Conservation (phyloP, 331 rosid genomes). For the Dryas integrifolia region DNA sequence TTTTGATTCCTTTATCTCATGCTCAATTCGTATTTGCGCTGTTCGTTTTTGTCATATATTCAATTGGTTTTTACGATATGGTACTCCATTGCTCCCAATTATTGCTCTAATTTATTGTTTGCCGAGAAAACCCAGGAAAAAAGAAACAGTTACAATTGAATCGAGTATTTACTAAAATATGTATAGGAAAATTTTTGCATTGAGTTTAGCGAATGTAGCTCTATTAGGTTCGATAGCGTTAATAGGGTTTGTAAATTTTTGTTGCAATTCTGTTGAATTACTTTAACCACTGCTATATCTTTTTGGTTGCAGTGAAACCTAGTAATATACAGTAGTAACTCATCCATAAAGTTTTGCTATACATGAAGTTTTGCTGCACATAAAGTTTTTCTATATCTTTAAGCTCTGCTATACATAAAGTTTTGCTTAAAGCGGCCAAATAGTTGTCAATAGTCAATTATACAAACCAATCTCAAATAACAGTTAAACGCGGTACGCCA, state of each 20-base stretch:
- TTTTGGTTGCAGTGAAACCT: background rate
- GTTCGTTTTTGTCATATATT: background rate
- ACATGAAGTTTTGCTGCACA: no score
- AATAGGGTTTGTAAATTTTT: background rate
- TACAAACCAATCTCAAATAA: background rate
- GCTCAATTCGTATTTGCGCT: conserved; percentile 14
- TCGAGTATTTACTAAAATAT: background rate
- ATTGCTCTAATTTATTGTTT: conserved; percentile 5
- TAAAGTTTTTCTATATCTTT: no score
- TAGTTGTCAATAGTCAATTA: background rate
- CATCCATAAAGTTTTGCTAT: no score
- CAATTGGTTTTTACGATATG: background rate
- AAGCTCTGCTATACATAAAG: background rate
- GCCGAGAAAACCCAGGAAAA: background rate
- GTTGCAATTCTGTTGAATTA: background rate
- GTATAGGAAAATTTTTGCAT: background rate
- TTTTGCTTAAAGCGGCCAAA: background rate
- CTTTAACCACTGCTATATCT: no score
- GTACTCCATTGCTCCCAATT: background rate
- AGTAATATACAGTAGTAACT: background rate
- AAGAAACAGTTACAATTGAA: background rate
- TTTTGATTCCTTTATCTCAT: background rate
- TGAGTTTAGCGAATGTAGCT: background rate
- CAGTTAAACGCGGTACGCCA: background rate
- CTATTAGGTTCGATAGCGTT: background rate